Conservation (phyloP, 208 protist genomes). For the Ichthyophonus hoferi region DNA sequence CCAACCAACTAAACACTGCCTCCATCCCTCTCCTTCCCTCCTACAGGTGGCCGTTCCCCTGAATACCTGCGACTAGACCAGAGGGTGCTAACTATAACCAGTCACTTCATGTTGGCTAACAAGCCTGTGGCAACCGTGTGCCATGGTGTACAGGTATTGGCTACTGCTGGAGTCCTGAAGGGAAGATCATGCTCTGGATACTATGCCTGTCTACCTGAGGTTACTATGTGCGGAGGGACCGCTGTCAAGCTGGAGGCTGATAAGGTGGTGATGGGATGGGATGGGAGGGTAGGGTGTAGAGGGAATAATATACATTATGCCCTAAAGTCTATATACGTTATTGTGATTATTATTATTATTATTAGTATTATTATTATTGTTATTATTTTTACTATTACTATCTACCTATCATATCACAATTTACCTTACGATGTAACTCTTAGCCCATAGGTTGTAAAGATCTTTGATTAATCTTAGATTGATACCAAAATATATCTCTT, state of each 20-base stretch:
- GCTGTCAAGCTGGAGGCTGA: neutral
- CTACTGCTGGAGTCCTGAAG: neutral
- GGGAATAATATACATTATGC: too few relatives aligned
- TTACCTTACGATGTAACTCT: too few relatives aligned
- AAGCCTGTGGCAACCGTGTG: conserved; percentile 26
- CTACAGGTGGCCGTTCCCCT: conserved; percentile 9
- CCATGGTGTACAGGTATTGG: conserved; percentile 17
- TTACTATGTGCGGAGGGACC: neutral
- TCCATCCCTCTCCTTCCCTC: neutral
- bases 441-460: too few relatives aligned
- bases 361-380: too few relatives aligned
- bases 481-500: too few relatives aligned
- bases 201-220: neutral
- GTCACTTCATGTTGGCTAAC: neutral
- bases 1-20: too few relatives aligned
- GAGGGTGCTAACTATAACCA: neutral
- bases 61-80: conserved; percentile 29
- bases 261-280: neutral
- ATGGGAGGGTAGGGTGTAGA: neutral
- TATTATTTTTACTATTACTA: too few relatives aligned
- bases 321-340: too few relatives aligned
- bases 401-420: too few relatives aligned
- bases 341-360: too few relatives aligned
- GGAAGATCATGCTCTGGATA: neutral
- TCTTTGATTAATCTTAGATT: too few relatives aligned